Evolutionary conservation across 441 rosid species (phyloP).

Genomic region (Francoa sonchifolia): DNA sequence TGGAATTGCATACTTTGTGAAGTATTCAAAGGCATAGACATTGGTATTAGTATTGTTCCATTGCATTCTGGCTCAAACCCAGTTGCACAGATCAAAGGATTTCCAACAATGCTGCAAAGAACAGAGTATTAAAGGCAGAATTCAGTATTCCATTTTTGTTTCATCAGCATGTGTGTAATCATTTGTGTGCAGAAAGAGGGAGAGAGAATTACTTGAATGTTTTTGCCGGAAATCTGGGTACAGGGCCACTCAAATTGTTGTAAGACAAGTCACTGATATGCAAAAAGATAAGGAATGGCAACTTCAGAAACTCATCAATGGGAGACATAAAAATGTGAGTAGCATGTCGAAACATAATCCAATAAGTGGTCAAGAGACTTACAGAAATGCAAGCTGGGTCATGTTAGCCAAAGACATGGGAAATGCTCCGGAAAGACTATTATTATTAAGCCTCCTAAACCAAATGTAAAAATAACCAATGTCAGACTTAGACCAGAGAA

Average conservation of each 20-base stretch:
- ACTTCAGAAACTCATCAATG: slow-evolving; percentile 4
- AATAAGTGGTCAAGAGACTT: slow-evolving; percentile 24
- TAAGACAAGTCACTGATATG: slow-evolving; percentile 72
- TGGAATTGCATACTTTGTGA: slow-evolving; percentile 40
- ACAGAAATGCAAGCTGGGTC: slow-evolving; percentile 85
- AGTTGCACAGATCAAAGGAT: slow-evolving; percentile 73
- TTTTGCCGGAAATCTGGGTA: slow-evolving; percentile 75
- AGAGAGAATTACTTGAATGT: slow-evolving; percentile 61
- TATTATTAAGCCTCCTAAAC: slow-evolving; percentile 82
- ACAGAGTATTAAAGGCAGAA: neutral
- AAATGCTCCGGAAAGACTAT: slow-evolving; percentile 58
- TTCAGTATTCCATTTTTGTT: slow-evolving; percentile 5
- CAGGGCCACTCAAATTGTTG: slow-evolving; percentile 85
- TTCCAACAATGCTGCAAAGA: slow-evolving; percentile 68
- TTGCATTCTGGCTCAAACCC: slow-evolving; percentile 83
- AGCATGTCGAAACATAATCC: neutral
- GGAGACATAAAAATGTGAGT: neutral
- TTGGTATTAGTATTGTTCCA: slow-evolving; percentile 71
- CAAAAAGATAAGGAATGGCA: slow-evolving; percentile 4
- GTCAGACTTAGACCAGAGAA: slow-evolving; percentile 6
- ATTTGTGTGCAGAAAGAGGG: too few relatives aligned
- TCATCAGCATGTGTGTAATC: too few relatives aligned
- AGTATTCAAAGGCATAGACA: slow-evolving; percentile 80
- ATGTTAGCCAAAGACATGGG: slow-evolving; percentile 67
- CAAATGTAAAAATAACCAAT: slow-evolving; percentile 10